Evolutionary conservation across 2,329 filamentous ascomycete genomes (phyloP).

Genomic region (Aspergillus sojae): DNA sequence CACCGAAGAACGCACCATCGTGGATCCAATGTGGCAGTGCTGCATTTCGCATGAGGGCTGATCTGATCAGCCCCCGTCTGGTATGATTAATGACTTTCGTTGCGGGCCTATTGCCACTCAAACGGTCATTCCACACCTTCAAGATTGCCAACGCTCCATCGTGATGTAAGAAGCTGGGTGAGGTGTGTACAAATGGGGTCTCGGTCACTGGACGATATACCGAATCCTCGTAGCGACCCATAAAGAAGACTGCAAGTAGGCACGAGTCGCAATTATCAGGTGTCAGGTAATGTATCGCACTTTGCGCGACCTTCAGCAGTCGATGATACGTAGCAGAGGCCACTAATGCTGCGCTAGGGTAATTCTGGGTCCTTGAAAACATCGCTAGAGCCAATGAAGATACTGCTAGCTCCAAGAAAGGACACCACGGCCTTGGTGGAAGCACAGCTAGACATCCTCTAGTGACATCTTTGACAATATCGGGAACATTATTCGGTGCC

Average conservation of each 20-base stretch:
- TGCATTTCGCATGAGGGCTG: neutral
- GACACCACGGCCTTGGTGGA: neutral
- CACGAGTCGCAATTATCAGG: neutral
- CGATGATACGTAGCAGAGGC: neutral
- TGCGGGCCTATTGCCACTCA: neutral
- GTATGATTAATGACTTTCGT: neutral
- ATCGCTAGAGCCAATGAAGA: neutral
- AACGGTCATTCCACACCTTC: neutral
- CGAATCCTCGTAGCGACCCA: slow-evolving; percentile 1
- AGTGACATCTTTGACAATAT: neutral
- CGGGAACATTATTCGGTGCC: neutral
- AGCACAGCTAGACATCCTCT: neutral
- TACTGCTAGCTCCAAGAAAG: neutral
- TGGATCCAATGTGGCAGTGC: neutral
- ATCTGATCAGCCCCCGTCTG: neutral
- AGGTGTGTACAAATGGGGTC: neutral
- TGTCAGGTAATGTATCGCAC: neutral
- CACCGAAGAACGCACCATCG: neutral
- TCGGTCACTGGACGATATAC: neutral
- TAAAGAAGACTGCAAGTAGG: neutral
- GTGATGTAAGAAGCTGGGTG: neutral
- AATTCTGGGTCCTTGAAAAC: neutral
- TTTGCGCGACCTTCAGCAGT: neutral
- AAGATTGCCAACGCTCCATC: neutral
- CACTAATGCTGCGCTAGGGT: neutral